phyloP scores from a whole-genome alignment of 106 monocot genomes.

The Allium sativum region DNA sequence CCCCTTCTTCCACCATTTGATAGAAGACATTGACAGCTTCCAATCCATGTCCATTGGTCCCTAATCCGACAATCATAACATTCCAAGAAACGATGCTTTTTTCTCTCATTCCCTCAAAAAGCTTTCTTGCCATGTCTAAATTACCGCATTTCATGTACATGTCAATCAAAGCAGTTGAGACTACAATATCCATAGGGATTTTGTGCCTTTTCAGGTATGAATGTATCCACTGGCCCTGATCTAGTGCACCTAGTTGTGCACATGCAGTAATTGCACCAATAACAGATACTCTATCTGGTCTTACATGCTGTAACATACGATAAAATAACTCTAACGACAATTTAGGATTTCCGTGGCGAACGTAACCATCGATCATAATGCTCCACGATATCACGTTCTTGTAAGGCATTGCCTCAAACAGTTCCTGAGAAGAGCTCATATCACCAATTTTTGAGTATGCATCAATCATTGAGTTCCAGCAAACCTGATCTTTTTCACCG shows the following conservation, averaged over 20 bases:
- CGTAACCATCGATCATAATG: slow-evolving; percentile 34
- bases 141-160: slow-evolving; percentile 72
- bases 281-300: slow-evolving; percentile 26
- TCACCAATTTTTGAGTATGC: slow-evolving; percentile 19
- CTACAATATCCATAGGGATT: slow-evolving; percentile 19
- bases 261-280: slow-evolving; percentile 31
- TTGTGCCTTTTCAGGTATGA: slow-evolving; percentile 30
- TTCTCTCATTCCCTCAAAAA: slow-evolving; percentile 15
- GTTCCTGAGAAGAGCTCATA: slow-evolving; percentile 20
- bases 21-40: slow-evolving; percentile 38
- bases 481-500: slow-evolving; percentile 23
- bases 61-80: slow-evolving; percentile 58
- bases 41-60: slow-evolving; percentile 22
- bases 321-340: slow-evolving; percentile 40
- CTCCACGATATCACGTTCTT: slow-evolving; percentile 53
- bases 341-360: slow-evolving; percentile 13
- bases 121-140: slow-evolving; percentile 18
- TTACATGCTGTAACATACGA: slow-evolving; percentile 21
- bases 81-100: slow-evolving; percentile 44
- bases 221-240: slow-evolving; percentile 50
- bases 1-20: slow-evolving; percentile 28
- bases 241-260: slow-evolving; percentile 40
- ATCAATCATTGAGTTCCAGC: slow-evolving; percentile 57
- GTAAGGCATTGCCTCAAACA: slow-evolving; percentile 41
- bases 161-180: slow-evolving; percentile 43